A percentile compares a stretch with the other conserved stretches of the same genome.
Conservation (phyloP, 75 land plant species). For the Azolla pinnata region DNA sequence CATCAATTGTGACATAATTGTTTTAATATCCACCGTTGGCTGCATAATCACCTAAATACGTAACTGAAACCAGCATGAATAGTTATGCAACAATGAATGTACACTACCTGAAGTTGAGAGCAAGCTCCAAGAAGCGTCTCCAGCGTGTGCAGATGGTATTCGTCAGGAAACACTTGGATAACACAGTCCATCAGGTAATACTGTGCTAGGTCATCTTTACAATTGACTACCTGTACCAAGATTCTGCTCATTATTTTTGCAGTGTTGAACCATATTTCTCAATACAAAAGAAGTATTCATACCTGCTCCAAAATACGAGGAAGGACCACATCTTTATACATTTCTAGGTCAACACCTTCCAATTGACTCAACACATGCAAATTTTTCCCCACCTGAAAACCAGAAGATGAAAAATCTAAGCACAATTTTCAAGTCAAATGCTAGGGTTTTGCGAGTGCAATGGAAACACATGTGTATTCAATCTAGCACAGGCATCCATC, state of each 20-base stretch:
- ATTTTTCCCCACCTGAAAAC: conserved; percentile 91
- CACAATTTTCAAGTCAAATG: too few relatives aligned
- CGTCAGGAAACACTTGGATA: conserved; percentile 97
- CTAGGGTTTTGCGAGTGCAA: too few relatives aligned
- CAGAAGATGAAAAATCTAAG: too few relatives aligned
- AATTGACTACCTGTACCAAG: conserved; percentile 73
- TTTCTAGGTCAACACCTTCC: conserved; percentile 93
- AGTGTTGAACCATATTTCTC: background rate
- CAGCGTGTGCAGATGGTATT: conserved; percentile 90
- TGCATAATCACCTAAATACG: too few relatives aligned
- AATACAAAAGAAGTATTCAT: background rate
- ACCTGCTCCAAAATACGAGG: conserved; percentile 96
- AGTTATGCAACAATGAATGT: background rate
- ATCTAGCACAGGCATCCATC: too few relatives aligned
- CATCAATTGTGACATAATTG: conserved; percentile 84
- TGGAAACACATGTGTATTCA: too few relatives aligned
- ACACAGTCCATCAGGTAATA: conserved; percentile 95
- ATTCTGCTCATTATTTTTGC: background rate
- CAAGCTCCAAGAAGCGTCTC: conserved; percentile 82
- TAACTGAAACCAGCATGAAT: too few relatives aligned
- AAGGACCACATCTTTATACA: conserved; percentile 86
- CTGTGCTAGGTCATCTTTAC: conserved; percentile 96
- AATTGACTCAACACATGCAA: conserved; percentile 92
- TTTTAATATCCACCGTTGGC: conserved; percentile 92
- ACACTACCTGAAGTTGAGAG: conserved; percentile 84